Base-by-base conservation (phyloP, 2,329 filamentous ascomycete genomes). In the Ophiocordyceps sinensis region DNA sequence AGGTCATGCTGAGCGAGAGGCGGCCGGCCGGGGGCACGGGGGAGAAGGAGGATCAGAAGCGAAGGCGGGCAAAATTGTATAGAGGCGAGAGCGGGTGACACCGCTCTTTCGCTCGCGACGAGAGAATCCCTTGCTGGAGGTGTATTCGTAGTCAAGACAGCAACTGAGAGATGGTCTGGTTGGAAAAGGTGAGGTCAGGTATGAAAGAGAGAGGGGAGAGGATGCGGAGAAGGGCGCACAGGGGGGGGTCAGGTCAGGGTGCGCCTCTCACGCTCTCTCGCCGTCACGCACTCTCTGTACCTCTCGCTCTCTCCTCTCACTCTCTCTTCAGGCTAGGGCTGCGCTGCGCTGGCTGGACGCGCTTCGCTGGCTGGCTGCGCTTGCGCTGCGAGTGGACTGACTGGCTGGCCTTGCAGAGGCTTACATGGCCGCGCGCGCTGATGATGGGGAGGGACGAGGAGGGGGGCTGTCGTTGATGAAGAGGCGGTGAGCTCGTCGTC, bases 1-100 rank as follows among this genome's bases (percentile, higher is more conserved):
- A 70, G 62, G 68, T 71, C 75, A 67, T 66, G 55, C 57, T 66
- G 58, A 53, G 43, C 51, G 51, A 55, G 53, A 34, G 38, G 42
- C 23, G 30, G 10, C 15, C 17, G 28, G 39, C 26, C 21, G 36
- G 35, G 23, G 39, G 38, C 17, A 32, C 34, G 17, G 28, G 36
- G 21, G 42, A 29, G 23, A 29, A 38, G 21, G 5, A 38, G 23
- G 17, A 35, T 15, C 14, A 3, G 15, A 38, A 23, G 21, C 36
- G 21, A 28, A 29, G 13, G 21, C 14, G 9, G 36, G 26, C 6
- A 38, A 38, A 29, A 12, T 28, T 23, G 36, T 28, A 7, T 38
- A 28, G 36, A 38, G 26, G 36, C 36, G n/a, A 19, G 15, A 15
- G 21, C 21, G 36, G n/a, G 14, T 28, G 36, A 38, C 36, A 38